Base-by-base conservation (phyloP, 1,284 basidiomycete genomes). In the Rhodofomes roseus region DNA sequence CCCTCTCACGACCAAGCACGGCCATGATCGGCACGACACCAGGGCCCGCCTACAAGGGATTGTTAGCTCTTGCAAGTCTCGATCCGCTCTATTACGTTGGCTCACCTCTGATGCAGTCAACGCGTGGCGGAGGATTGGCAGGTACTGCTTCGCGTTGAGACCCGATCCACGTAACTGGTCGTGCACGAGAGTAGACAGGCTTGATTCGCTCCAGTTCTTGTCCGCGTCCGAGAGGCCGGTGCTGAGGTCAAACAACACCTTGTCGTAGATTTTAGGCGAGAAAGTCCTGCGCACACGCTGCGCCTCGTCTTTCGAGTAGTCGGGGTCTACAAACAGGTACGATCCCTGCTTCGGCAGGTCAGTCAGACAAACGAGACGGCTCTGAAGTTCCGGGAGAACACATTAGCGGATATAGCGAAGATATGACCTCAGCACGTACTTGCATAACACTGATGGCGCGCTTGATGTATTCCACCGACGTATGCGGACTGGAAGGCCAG, bases 71-170 rank as follows among this genome's bases (percentile, higher is more conserved):
- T n/a, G n/a, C n/a, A n/a, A n/a, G n/a, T n/a, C n/a, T n/a, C n/a
- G n/a, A n/a, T n/a, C n/a, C n/a, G n/a, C n/a, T n/a, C n/a, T n/a
- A 18, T 52, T 14, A 11, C 20, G 9, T 16, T 20, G n/a, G 12
- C 50, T 20, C 56, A 91, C 93, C 82, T 90, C 92, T 75, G 85
- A 83, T 0, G 87, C 93, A 0, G 89, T 94, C 62, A 96, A 72
- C 2, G 89, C 90, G 66, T 92, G 84, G 54, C 95, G 76, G 46
- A 95, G 71, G 0, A 85, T 81, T 1, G 82, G 87, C 84, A 93
- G 87, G 61, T 91, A 82, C 16, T 77, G 66, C 58, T 83, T 89
- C 44, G 76, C 77, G 56, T 79, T 78, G 43, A 85, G 61, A 2
- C 70, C 73, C 0, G 79, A 68, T 36, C 69, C 70, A 52, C 76